phyloP scores from a whole-genome alignment of 192 early-diverging fungal genomes.

The Phlyctochytrium arcticum region DNA sequence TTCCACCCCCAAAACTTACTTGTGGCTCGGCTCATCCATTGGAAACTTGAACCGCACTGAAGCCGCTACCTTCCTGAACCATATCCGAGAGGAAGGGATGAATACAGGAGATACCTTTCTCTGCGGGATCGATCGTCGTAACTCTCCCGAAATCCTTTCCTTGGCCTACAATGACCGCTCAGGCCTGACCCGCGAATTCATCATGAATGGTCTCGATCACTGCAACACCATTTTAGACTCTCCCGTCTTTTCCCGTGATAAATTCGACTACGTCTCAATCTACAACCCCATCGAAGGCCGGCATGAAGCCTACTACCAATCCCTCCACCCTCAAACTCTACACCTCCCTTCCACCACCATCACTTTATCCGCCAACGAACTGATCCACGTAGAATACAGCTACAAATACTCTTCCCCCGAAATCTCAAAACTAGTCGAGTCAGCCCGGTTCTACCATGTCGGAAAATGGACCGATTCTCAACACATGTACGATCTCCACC shows the following conservation, averaged over 20 bases:
- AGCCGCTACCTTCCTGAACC: constrained; percentile 62
- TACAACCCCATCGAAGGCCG: constrained; percentile 73
- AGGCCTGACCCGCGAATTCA: constrained; percentile 73
- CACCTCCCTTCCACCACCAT: constrained; percentile 36
- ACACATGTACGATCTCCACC: constrained; percentile 38
- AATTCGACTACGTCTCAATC: constrained; percentile 69
- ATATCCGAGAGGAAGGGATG: constrained; percentile 55
- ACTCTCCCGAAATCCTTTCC: constrained; percentile 61
- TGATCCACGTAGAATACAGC: constrained; percentile 85
- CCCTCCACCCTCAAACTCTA: constrained; percentile 46
- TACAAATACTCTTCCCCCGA: constrained; percentile 75
- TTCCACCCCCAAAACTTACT: constrained; percentile 60
- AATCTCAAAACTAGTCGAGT: constrained; percentile 20
- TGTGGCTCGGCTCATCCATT: constrained; percentile 91
- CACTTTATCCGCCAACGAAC: constrained; percentile 63
- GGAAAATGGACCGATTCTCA: constrained; percentile 39
- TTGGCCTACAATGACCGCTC: constrained; percentile 82
- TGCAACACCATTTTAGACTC: constrained; percentile 63
- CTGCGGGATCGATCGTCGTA: constrained; percentile 83
- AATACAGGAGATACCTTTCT: constrained; percentile 69
- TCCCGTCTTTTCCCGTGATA: constrained; percentile 52
- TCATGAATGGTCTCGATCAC: constrained; percentile 80
- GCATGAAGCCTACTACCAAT: constrained; percentile 75
- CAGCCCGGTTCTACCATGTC: constrained; percentile 30
- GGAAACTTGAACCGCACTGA: constrained; percentile 70